Evolutionary conservation across 2,329 filamentous ascomycete genomes (phyloP), one percentile per base, ranked within the genome.

Genomic region (Drechslera avenae): DNA sequence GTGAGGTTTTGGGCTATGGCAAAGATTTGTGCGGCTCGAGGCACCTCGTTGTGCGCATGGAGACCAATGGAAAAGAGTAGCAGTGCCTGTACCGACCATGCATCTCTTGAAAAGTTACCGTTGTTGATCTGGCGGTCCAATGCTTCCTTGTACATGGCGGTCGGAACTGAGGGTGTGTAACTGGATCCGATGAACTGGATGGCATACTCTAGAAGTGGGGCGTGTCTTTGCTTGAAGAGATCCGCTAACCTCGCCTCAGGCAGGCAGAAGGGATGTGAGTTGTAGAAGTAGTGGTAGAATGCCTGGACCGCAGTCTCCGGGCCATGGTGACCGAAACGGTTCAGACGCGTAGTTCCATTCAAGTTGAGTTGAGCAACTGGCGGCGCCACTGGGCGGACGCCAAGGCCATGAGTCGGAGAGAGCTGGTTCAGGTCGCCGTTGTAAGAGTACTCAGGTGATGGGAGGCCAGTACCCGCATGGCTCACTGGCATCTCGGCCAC

Each of bases 1-100:
- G 91, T 89, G 39, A 93, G 73, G 9, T 85, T 80, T 64, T 91
- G 87, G 2, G 86, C 88, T 23, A 86, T 81, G 9, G 78, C 76
- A 16, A 96, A 81, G 14, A 90, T 80, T 39, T 86, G 79, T 9
- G 85, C 80, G 0, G 90, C 87, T 66, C 85, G 84, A 19, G 84
- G 81, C 35, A 88, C 85, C 58, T 91, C 82, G 63, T 87, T 88
- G 57, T 83, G 85, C 4, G 90, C 89, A 67, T 96, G 90, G 6
- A 96, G 79, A 0, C 86, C 86, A 56, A 96, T 86, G 17, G 91
- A 81, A 46, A 91, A 82, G 3, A 96, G 78, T 36, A 96, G 75
- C 68, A 94, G 80, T 3, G 90, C 86, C 74, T 96, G 92, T 0
- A 95, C 85, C 3, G 86, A 76, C 66, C 85, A 90, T 0, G 67